A percentile compares a stretch with the other conserved stretches of the same genome.
Conservation (phyloP, 1,139 yeast genomes). For the Scheffersomyces quercinus region DNA sequence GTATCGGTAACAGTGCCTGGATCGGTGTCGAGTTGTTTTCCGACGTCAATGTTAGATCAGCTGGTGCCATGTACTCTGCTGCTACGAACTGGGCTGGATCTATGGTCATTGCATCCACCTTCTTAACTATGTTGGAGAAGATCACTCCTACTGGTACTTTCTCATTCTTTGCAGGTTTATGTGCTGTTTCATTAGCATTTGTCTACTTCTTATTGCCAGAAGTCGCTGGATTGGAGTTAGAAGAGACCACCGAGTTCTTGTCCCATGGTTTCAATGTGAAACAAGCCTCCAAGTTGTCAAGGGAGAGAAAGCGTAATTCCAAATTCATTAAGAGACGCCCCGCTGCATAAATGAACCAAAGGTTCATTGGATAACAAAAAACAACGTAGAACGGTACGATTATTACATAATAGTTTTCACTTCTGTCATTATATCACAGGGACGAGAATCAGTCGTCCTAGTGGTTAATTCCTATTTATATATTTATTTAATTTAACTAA, state of each 20-base stretch:
- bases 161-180: slow-evolving; percentile 81
- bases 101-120: slow-evolving; percentile 83
- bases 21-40: slow-evolving; percentile 95
- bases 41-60: slow-evolving; percentile 82
- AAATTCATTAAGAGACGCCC: slow-evolving; percentile 3
- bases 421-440: too few species aligned
- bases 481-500: too few species aligned
- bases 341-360: too few species aligned
- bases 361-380: too few species aligned
- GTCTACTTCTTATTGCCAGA: slow-evolving; percentile 89
- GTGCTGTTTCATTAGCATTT: slow-evolving; percentile 67
- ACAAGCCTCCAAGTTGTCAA: slow-evolving; percentile 65
- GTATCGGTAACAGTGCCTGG: slow-evolving; percentile 98
- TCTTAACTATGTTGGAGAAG: slow-evolving; percentile 87
- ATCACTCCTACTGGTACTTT: slow-evolving; percentile 96
- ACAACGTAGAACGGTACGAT: too few species aligned
- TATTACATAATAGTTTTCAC: too few species aligned
- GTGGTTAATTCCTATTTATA: too few species aligned
- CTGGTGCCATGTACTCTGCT: slow-evolving; percentile 91
- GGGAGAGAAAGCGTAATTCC: slow-evolving; percentile 36
- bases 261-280: slow-evolving; percentile 83
- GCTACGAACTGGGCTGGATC: slow-evolving; percentile 97
- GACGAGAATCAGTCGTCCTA: too few species aligned
- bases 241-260: slow-evolving; percentile 81
- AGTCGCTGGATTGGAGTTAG: slow-evolving; percentile 83